Base-by-base conservation (phyloP, 257 asterid genomes). In the Nicotiana attenuata region DNA sequence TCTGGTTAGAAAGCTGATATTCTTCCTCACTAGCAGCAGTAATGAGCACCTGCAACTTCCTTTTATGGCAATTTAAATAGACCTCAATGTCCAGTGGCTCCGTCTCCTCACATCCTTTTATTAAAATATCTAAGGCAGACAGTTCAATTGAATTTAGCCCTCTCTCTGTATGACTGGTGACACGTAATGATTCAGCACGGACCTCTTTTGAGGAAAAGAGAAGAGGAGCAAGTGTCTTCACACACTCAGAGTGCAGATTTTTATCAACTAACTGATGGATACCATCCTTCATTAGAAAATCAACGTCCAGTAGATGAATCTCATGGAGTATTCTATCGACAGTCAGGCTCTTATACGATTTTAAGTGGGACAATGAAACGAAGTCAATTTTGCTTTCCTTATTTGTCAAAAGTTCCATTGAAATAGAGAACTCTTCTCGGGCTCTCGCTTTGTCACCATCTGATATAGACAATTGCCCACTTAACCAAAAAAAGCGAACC, bases 401-500 rank as follows among this genome's bases (percentile, higher is more conserved):
- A 86, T 89, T 91, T 64, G 76, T 82, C 85, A 96, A 89, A 89
- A 92, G 92, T 59, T 93, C 87, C 80, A 89, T 82, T 57, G 89
- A 93, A 87, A 87, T 76, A 80, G 92, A 89, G 82, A 96, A 89
- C 81, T 96, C 94, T 82, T 87, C 86, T 81, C 85, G 93, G 77
- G 95, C 96, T 87, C 91, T 94, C 82, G 78, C 92, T 89, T 92
- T 92, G 88, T 92, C 86, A 24, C 97, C 97, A 64, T 94, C 97
- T 82, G 90, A 86, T 53, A 91, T 85, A 57, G 98, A 94, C 82
- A 96, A 84, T 59, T 88, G 90, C 78, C 97, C 97, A 85, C 97
- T 94, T 86, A 94, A 89, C 99, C 98, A 96, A 86, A 84, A 94
- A 93, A 88, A 96, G 56, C 99, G 95, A 57, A 90, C 89, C 99